These are phyloP conservation scores for Clavariopsis aquatica DNA, from an alignment of 495 filamentous ascomycete species.

Conservation along the genomic window DNA sequence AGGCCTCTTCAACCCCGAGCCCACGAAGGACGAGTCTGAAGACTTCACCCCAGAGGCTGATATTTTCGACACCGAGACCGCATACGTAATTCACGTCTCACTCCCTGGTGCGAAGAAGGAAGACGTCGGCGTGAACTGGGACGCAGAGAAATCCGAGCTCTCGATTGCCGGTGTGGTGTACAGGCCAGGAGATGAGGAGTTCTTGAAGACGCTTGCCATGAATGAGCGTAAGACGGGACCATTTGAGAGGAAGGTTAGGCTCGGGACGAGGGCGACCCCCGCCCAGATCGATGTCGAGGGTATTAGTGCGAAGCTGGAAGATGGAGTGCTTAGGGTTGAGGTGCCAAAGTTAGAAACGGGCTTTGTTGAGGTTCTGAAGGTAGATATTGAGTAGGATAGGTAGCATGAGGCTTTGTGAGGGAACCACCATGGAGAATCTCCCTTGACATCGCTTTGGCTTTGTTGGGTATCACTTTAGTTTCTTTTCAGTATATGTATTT, in stretches of 20 bases:
- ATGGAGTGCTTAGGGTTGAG: constrained; percentile 59
- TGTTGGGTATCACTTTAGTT: no score
- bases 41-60: constrained; percentile 69
- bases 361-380: constrained; percentile 60
- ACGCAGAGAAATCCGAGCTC: constrained; percentile 64
- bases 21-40: constrained; percentile 29
- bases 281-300: constrained; percentile 63
- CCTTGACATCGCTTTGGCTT: no score
- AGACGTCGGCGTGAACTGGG: constrained; percentile 74
- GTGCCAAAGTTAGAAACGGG: constrained; percentile 67
- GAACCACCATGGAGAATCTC: no score
- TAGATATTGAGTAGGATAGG: constrained; percentile 61
- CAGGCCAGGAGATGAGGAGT: constrained; percentile 68
- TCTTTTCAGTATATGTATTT: no score
- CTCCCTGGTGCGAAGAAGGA: constrained; percentile 76
- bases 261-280: constrained; percentile 57
- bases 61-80: constrained; percentile 65
- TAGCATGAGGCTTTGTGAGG: no score
- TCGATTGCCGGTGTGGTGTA: constrained; percentile 70
- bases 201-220: constrained; percentile 64
- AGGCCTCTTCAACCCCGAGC: constrained; percentile 35
- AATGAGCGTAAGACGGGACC: constrained; percentile 68
- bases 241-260: constrained; percentile 68
- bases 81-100: constrained; percentile 69
- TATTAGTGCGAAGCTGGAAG: constrained; percentile 72